Evolutionary conservation across 257 asterid species (phyloP), one percentile per base, ranked within the genome.

Genomic region (Echites panduratus): DNA sequence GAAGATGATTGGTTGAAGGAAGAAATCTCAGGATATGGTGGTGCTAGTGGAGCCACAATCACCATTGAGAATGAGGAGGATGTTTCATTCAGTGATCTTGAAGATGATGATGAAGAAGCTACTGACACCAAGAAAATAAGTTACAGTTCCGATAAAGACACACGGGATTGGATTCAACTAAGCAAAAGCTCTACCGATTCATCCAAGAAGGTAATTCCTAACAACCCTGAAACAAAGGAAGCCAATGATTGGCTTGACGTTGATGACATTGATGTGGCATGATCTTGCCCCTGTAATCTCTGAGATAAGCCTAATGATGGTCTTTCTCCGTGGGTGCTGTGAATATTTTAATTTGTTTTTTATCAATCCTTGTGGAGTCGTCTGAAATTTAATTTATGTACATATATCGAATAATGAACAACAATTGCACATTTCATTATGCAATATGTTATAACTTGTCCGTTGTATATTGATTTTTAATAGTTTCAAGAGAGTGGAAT

Each of bases 21-120:
- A 82, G 98, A 92, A 77, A 75, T 75, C 74, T 47, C 84, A 3
- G 99, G 85, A 74, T 73, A 59, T 29, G 83, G 79, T 35, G 84
- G 76, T 35, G 56, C 74, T 40, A 74, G 73, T 78, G 85, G 86
- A 72, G 77, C 87, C 70, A 66, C 80, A 56, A 84, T 83, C 58
- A 85, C 87, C 47, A 72, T 90, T 26, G 92, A 84, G 81, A 85
- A 87, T 47, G 99, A 95, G 17, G 99, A 95, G 47, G 99, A 92
- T 26, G 99, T 95, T 70, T 90, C 99, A 2, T 95, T 95, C 70
- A 95, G 99, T 76, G 99, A 95, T 84, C 98, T 95, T 67, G 99
- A 95, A 79, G 89, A 86, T 44, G 96, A 95, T 9, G 98, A 95
- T 71, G 88, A 63, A 14, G 97, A 90, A 26, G 78, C 63, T 45